phyloP scores from a whole-genome alignment of 2,329 filamentous ascomycete genomes.

The Diaporthe velutina region DNA sequence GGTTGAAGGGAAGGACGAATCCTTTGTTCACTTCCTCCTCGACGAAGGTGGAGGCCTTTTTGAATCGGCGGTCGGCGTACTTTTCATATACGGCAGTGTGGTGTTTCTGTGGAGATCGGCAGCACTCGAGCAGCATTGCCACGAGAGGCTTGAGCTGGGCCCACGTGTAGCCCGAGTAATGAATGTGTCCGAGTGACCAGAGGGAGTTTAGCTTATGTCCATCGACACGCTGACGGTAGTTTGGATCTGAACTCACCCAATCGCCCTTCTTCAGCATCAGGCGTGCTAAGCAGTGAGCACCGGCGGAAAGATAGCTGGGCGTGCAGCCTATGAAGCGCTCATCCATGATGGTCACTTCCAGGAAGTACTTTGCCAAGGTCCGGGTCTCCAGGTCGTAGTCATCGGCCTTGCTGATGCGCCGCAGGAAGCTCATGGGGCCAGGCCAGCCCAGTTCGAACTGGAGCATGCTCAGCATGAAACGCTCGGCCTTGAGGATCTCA shows the following conservation, averaged over 20 bases:
- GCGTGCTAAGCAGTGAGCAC: conserved; percentile 91
- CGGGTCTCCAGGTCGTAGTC: conserved; percentile 97
- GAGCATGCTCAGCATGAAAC: conserved; percentile 98
- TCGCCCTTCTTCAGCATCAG: conserved; percentile 90
- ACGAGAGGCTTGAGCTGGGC: conserved; percentile 84
- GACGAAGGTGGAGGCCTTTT: conserved; percentile 85
- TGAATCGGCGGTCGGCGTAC: conserved; percentile 89
- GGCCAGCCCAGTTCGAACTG: conserved; percentile 97
- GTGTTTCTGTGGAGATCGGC: conserved; percentile 82
- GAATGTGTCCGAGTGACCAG: conserved; percentile 84
- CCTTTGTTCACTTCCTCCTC: conserved; percentile 77
- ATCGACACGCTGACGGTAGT: conserved; percentile 6
- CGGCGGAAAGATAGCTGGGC: conserved; percentile 91
- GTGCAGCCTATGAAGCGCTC: conserved; percentile 94
- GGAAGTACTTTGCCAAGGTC: conserved; percentile 96
- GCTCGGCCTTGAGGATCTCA: conserved; percentile 96
- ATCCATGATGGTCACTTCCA: conserved; percentile 97
- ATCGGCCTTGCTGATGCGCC: conserved; percentile 97
- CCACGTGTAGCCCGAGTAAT: conserved; percentile 95
- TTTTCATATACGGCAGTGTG: conserved; percentile 92
- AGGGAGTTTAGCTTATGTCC: conserved; percentile 40
- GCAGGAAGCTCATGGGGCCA: conserved; percentile 98
- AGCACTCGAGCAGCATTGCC: conserved; percentile 87
- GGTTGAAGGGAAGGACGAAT: conserved; percentile 64
- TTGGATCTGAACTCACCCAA: conserved; percentile 76